These are phyloP conservation scores for Diddensiella transvaalensis DNA, from an alignment of 805 yeast genomes.

Conservation along the genomic window DNA sequence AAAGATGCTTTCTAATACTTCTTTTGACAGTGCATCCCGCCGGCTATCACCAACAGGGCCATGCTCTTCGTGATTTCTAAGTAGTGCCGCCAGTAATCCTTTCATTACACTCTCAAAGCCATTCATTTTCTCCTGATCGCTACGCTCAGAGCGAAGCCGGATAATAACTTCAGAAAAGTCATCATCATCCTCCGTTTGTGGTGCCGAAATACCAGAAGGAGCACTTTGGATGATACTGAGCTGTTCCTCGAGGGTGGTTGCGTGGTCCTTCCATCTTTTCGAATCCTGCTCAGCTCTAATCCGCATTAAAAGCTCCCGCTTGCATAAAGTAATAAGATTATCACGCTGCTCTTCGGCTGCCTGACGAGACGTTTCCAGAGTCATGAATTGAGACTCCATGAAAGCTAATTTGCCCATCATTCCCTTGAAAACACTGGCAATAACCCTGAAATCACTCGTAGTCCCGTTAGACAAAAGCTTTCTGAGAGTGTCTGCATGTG, in stretches of 20 bases:
- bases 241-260: neutral
- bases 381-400: constrained; percentile 9
- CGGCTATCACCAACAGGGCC: constrained; percentile 8
- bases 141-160: neutral
- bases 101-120: neutral
- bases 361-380: constrained; percentile 3
- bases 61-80: constrained; percentile 1
- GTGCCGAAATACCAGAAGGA: neutral
- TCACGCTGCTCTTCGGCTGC: constrained; percentile 6
- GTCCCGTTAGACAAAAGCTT: neutral
- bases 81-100: neutral
- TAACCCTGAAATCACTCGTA: constrained; percentile 15
- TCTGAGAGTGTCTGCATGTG: neutral
- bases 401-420: neutral
- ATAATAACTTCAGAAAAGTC: neutral
- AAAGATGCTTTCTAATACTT: constrained; percentile 1
- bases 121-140: neutral
- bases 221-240: neutral
- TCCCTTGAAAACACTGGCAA: neutral
- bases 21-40: neutral
- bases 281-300: constrained; percentile 3
- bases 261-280: constrained; percentile 2
- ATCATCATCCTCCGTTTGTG: neutral
- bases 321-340: constrained; percentile 6
- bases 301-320: neutral